These are phyloP conservation scores for Cytospora piceae DNA, from an alignment of 2,329 filamentous ascomycete genomes.

Conservation along the genomic window DNA sequence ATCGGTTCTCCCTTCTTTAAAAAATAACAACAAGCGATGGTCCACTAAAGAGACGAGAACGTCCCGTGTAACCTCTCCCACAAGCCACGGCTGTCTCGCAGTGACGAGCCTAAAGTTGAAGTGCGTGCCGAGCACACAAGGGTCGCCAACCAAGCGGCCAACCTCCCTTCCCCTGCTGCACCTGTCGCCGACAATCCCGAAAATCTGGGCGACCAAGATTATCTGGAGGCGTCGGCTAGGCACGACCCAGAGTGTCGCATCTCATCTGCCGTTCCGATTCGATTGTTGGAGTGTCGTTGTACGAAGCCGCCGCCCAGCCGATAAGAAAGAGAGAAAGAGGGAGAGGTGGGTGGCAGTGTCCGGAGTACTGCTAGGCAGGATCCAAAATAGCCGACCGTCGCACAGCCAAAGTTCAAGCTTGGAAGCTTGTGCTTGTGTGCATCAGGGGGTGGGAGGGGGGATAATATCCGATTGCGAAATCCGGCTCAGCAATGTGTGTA, in stretches of 20 bases:
- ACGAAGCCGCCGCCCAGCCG: slow-evolving; percentile 2
- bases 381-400: slow-evolving; percentile 10
- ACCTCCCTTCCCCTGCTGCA: neutral
- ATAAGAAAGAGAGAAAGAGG: slow-evolving; percentile 12
- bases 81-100: neutral
- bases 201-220: neutral
- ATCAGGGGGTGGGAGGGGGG: neutral
- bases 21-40: neutral
- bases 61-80: neutral
- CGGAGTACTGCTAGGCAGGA: neutral
- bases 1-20: neutral
- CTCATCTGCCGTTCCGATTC: neutral
- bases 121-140: neutral
- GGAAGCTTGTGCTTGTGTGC: slow-evolving; percentile 4
- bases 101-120: neutral
- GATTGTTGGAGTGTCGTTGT: neutral
- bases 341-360: neutral
- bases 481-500: slow-evolving; percentile 11
- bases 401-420: slow-evolving; percentile 9
- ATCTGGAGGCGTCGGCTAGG: slow-evolving; percentile 1
- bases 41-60: neutral
- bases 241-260: slow-evolving; percentile 8
- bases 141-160: neutral
- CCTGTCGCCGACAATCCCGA: neutral
- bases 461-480: slow-evolving; percentile 19